These are phyloP conservation scores for Kodamaea laetipori DNA, from an alignment of 805 yeast species.

Conservation along the genomic window DNA sequence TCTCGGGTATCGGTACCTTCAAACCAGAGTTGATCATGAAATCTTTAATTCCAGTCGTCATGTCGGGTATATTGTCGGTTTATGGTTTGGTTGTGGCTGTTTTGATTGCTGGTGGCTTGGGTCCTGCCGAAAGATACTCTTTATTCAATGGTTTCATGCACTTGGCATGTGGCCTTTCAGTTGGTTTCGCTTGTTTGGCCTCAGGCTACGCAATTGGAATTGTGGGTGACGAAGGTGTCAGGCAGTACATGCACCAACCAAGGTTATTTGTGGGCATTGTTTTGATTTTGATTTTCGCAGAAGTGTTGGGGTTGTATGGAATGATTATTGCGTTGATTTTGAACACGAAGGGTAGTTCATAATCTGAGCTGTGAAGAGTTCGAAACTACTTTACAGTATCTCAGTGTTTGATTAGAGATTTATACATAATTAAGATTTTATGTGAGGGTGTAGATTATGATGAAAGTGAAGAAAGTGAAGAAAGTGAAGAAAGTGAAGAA, in stretches of 20 bases:
- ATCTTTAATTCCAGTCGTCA: conserved; percentile 93
- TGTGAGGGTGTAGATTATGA: no score
- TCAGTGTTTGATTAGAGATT: no score
- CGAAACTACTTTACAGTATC: no score
- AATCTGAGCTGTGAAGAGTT: no score
- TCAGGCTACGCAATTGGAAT: conserved; percentile 96
- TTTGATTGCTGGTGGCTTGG: conserved; percentile 85
- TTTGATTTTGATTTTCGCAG: conserved; percentile 85
- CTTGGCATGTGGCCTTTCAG: conserved; percentile 91
- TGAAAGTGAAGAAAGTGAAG: no score
- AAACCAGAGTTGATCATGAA: conserved; percentile 97
- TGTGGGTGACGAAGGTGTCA: conserved; percentile 91
- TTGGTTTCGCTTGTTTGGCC: conserved; percentile 94
- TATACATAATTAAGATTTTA: no score
- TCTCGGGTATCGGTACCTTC: conserved; percentile 96
- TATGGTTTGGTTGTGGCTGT: conserved; percentile 97
- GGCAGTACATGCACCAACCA: conserved; percentile 86
- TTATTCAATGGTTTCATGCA: conserved; percentile 98
- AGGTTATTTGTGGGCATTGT: conserved; percentile 88
- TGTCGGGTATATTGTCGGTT: conserved; percentile 96
- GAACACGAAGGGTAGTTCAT: conserved; percentile 78
- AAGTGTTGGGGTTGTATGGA: conserved; percentile 87
- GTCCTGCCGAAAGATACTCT: conserved; percentile 78
- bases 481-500: no score
- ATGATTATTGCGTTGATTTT: conserved; percentile 92